Percentiles rank a stretch among this genome's conserved stretches.
Evolutionary conservation across 148 eudicot species (phyloP).

Genomic region (Camellia sinensis): DNA sequence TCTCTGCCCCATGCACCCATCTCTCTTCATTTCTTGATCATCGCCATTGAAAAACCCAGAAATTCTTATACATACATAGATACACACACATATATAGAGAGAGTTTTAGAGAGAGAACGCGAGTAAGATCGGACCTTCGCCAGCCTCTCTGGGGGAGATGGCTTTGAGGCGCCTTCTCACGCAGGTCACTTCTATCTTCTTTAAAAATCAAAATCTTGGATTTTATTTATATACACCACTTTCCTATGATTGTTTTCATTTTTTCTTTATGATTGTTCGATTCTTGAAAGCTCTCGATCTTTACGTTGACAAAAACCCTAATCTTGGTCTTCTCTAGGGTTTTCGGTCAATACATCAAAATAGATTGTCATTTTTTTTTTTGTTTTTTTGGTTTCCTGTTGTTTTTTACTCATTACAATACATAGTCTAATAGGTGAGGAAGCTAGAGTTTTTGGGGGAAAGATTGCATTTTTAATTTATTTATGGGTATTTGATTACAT

Average conservation of each 20-base stretch:
- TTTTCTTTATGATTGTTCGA: neutral
- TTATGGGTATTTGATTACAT: neutral
- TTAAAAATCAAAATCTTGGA: neutral
- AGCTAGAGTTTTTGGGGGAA: neutral
- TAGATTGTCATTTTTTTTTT: neutral
- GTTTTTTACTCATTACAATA: neutral
- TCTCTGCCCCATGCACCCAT: neutral
- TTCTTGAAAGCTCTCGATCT: neutral
- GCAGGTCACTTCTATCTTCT: slow-evolving; percentile 46
- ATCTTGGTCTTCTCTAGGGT: neutral
- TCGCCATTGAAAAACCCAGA: neutral
- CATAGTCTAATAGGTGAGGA: neutral
- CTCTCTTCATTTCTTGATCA: neutral
- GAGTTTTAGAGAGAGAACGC: slow-evolving; percentile 9
- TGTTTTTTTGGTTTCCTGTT: neutral
- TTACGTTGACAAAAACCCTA: neutral
- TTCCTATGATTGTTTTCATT: neutral
- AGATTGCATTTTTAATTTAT: neutral
- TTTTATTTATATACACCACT: neutral
- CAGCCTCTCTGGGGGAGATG: slow-evolving; percentile 28
- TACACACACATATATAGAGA: neutral
- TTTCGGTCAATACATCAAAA: neutral
- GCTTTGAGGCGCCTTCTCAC: slow-evolving; percentile 64
- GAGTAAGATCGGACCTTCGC: slow-evolving; percentile 19
- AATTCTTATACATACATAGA: neutral